Base-by-base conservation (phyloP, 768 basidiomycete species). In the Leccinum subgranulosum region DNA sequence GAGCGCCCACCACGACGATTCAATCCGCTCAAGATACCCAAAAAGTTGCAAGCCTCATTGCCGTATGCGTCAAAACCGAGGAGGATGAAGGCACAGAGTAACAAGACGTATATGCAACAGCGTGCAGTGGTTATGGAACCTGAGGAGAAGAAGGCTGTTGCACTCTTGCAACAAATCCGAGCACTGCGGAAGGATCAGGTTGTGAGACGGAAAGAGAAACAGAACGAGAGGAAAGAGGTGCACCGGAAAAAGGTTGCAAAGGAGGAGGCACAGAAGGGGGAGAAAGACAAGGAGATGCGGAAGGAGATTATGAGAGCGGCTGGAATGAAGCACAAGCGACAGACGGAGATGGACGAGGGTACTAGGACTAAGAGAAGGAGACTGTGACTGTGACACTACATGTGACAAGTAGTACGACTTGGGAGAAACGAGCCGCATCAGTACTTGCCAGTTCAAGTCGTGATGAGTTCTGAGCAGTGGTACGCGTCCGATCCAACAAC, bases 11-110 rank as follows among this genome's bases (percentile, higher is more conserved):
- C 84, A 1, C 85, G 95, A 23, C 86, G 90, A 39, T 98, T 98
- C 80, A 96, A 98, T 69, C 82, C 94, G 8, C 84, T 99, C 39
- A 85, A 88, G 69, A 79, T 98, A 9, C 86, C 95, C 11, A 87
- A 87, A 69, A 92, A 92, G 65, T 81, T 99, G n/a, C 94, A 98
- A 73, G 85, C 93, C 0, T 77, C 86, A 2, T 78, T 98, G 11
- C 97, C 97, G 0, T 99, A 89, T 66, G 92, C 94, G 2, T 90
- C 91, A 33, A 99, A 99, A 73, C 92, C 94, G 19, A 90, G 89
- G 73, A 70, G 88, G 36, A 88, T 90, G 81, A 81, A 82, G 63
- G 79, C 88, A 8, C 94, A 93, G 73, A 74, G 77, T 34, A 76
- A 75, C 55, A 78, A 81, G 70, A 94, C 94, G n/a, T 97, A 98